These are phyloP conservation scores for Porphyrellus sp. DNA, from an alignment of 1,284 basidiomycete genomes.

Conservation along the genomic window DNA sequence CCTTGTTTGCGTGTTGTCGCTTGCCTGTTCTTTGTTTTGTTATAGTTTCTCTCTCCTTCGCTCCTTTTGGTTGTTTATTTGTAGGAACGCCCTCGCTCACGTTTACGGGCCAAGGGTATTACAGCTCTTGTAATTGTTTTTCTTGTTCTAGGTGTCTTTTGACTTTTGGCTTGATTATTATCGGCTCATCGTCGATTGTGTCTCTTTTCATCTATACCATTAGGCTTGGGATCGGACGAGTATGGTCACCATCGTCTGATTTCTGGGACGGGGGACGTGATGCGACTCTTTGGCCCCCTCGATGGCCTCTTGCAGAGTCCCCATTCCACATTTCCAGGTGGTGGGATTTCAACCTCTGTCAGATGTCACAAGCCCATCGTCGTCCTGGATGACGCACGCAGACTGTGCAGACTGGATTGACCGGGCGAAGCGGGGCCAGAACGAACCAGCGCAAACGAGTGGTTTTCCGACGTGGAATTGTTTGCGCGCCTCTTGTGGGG, in stretches of 20 bases:
- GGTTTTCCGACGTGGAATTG: constrained; percentile 29
- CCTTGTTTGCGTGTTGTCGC: constrained; percentile 10
- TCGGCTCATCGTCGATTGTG: constrained; percentile 2
- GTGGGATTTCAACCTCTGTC: constrained; percentile 17
- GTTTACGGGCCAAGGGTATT: not conserved
- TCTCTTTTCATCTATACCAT: not conserved
- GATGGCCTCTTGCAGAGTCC: constrained; percentile 9
- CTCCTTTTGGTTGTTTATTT: not conserved
- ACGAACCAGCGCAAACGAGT: constrained; percentile 35
- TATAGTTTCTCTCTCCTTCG: not conserved
- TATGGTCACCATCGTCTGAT: too few relatives aligned
- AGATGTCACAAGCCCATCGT: constrained; percentile 33
- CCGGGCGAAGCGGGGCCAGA: constrained; percentile 28
- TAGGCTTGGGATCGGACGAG: not conserved
- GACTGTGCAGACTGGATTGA: constrained; percentile 11
- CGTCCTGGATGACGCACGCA: constrained; percentile 17
- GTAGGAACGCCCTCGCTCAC: not conserved
- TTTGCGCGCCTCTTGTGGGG: constrained; percentile 61
- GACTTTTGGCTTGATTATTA: not conserved
- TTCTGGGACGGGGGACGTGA: not conserved
- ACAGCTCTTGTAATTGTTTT: constrained; percentile 18
- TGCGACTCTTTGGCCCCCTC: not conserved
- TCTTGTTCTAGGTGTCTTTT: not conserved
- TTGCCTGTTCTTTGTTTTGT: not conserved
- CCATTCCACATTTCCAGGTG: not conserved